phyloP scores from a whole-genome alignment of 2,329 filamentous ascomycete genomes.

The Phyllosticta paracitricarpa region DNA sequence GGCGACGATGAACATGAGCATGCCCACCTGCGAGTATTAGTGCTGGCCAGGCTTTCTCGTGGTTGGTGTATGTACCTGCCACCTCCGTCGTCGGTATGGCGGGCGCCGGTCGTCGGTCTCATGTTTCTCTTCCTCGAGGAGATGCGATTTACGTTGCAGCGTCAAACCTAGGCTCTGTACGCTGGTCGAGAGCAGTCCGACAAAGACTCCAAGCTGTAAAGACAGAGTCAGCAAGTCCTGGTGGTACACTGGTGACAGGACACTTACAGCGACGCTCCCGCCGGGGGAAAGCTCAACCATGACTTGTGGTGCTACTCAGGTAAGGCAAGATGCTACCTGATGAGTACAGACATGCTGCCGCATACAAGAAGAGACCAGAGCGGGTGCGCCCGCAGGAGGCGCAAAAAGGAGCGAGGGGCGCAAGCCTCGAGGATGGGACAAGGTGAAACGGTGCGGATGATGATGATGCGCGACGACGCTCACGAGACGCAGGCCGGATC shows the following conservation, averaged over 20 bases:
- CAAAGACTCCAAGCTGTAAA: slow-evolving; percentile 73
- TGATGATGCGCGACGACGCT: not conserved
- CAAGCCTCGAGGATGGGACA: not conserved
- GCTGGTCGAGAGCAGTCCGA: slow-evolving; percentile 86
- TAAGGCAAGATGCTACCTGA: slow-evolving; percentile 22
- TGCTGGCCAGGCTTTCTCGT: not conserved
- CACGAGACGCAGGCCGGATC: slow-evolving; percentile 6
- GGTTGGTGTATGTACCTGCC: slow-evolving; percentile 54
- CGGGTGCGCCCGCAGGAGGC: slow-evolving; percentile 4
- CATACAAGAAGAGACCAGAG: not conserved
- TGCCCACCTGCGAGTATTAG: slow-evolving; percentile 52
- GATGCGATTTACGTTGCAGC: slow-evolving; percentile 93
- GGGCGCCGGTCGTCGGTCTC: slow-evolving; percentile 69
- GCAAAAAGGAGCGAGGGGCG: slow-evolving; percentile 6
- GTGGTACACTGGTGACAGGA: not conserved
- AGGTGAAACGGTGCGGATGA: not conserved
- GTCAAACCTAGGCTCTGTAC: slow-evolving; percentile 92
- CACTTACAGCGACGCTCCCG: slow-evolving; percentile 32
- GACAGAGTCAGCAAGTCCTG: not conserved
- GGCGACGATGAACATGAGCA: slow-evolving; percentile 92
- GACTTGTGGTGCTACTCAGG: slow-evolving; percentile 12
- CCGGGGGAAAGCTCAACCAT: slow-evolving; percentile 33
- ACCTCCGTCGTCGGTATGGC: slow-evolving; percentile 80
- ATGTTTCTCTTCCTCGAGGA: slow-evolving; percentile 91
- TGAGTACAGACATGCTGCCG: slow-evolving; percentile 20